Conservation (phyloP, 108 stramenopile genomes). For the Pelagomonas calceolata region DNA sequence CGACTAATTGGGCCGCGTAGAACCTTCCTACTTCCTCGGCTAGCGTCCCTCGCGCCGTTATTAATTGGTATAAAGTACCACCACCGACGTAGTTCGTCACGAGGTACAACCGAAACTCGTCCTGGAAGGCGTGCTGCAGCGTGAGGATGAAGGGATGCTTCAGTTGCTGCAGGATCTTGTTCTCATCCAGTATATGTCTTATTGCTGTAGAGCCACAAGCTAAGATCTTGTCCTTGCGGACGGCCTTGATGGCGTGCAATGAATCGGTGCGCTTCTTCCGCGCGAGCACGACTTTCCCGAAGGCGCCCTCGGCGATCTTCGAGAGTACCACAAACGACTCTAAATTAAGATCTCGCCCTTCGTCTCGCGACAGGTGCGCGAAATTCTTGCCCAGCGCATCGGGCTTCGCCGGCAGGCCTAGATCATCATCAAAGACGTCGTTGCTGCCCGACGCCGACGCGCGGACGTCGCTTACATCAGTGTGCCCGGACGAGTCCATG, state of each 20-base stretch:
- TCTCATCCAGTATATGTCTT: conserved; percentile 36
- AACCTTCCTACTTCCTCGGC: conserved; percentile 20
- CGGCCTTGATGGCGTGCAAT: conserved; percentile 33
- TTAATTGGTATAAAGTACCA: conserved; percentile 44
- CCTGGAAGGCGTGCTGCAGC: conserved; percentile 42
- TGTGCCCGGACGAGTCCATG: too few relatives aligned
- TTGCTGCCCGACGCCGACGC: too few relatives aligned
- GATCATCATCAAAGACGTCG: too few relatives aligned
- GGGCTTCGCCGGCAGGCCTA: too few relatives aligned
- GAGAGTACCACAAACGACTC: conserved; percentile 9
- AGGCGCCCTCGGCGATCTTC: conserved; percentile 31
- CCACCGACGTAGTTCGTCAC: conserved; percentile 42
- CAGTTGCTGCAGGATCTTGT: conserved; percentile 29
- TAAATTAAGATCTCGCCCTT: background rate
- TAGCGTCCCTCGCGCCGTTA: conserved; percentile 18
- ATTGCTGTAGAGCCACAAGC: conserved; percentile 18
- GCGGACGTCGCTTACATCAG: too few relatives aligned
- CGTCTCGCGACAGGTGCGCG: too few relatives aligned
- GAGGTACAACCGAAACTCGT: conserved; percentile 32
- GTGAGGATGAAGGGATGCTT: conserved; percentile 42
- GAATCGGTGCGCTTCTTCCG: conserved; percentile 6
- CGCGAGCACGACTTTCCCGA: conserved; percentile 39
- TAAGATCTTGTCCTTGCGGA: conserved; percentile 23
- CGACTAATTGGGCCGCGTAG: conserved; percentile 38
- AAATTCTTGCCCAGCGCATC: too few relatives aligned